Conservation (phyloP, 2,329 filamentous ascomycete genomes). For the Ramularia endophylla region DNA sequence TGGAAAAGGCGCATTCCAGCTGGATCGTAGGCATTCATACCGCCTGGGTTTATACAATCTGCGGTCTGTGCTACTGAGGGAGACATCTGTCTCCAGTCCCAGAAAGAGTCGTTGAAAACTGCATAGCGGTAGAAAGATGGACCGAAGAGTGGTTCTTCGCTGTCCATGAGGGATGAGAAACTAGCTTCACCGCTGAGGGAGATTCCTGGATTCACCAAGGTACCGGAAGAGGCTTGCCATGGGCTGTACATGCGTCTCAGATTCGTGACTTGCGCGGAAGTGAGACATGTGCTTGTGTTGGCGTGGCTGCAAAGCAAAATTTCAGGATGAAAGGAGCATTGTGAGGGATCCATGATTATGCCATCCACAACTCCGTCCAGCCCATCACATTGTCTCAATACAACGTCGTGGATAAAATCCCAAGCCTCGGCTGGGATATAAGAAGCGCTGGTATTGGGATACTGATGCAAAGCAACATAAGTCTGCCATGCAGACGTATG, state of each 20-base stretch:
- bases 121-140: constrained; percentile 45
- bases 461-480: constrained; percentile 35
- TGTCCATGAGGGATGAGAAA: constrained; percentile 36
- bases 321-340: constrained; percentile 38
- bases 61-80: constrained; percentile 34
- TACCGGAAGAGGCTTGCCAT: constrained; percentile 27
- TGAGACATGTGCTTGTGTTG: constrained; percentile 43
- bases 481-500: constrained; percentile 38
- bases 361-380: constrained; percentile 43
- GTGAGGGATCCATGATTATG: constrained; percentile 39
- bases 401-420: constrained; percentile 36
- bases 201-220: constrained; percentile 19
- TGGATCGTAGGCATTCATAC: constrained; percentile 35
- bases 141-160: no score
- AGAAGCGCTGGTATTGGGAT: constrained; percentile 31
- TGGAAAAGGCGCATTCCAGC: constrained; percentile 33
- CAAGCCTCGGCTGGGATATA: constrained; percentile 36
- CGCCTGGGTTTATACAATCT: constrained; percentile 33
- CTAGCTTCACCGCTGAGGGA: constrained; percentile 28
- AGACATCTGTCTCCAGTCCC: constrained; percentile 34
- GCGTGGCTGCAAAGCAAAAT: constrained; percentile 31
- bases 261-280: constrained; percentile 34
- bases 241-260: constrained; percentile 37
- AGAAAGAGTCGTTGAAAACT: constrained; percentile 40
- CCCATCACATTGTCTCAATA: constrained; percentile 44